Evolutionary conservation across 1,284 basidiomycete genomes (phyloP), one percentile per base, ranked within the genome.

Genomic region (Phlebopus sp.): DNA sequence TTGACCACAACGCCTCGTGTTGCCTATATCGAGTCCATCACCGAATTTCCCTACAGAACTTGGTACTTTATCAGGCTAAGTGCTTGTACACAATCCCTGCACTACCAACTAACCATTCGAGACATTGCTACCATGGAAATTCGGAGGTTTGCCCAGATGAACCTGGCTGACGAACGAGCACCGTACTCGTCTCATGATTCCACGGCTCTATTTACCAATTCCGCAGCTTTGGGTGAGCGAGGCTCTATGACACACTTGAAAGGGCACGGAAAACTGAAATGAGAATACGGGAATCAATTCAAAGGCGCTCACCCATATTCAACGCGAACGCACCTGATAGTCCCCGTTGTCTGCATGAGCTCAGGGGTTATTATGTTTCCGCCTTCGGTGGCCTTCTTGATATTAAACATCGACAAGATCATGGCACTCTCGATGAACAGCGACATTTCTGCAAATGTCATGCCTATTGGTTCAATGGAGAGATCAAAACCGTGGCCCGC

Each of bases 221-320:
- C 64, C 31, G 74, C 63, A 0, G 76, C 73, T 53, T 69, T 72
- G 41, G 71, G 62, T 2, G 77, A 79, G 23, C 79, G 73, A 32
- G 78, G 77, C 53, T 66, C 74, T 53, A 82, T 73, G 14, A 63
- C 55, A 60, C 79, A 81, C 55, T 74, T 71, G 64, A 78, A 82
- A 29, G 77, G 72, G 51, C 69, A 73, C 4, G 78, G 78, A 54
- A 77, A 75, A 54, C 80, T 81, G 50, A 13, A n/a, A 29, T 23
- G 4, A 13, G 25, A 19, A 14, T n/a, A 18, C 40, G 17, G 3
- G 15, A 14, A 21, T 10, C 21, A n/a, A 19, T 37, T 41, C 15
- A 41, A 15, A 15, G 32, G 32, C 29, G 9, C 8, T 29, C 27
- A 8, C 10, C 10, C 8, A 29, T n/a, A 37, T 11, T 42, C 17